Evolutionary conservation across 139 green algal genomes (phyloP).

Genomic region (Coelastrella sp.): DNA sequence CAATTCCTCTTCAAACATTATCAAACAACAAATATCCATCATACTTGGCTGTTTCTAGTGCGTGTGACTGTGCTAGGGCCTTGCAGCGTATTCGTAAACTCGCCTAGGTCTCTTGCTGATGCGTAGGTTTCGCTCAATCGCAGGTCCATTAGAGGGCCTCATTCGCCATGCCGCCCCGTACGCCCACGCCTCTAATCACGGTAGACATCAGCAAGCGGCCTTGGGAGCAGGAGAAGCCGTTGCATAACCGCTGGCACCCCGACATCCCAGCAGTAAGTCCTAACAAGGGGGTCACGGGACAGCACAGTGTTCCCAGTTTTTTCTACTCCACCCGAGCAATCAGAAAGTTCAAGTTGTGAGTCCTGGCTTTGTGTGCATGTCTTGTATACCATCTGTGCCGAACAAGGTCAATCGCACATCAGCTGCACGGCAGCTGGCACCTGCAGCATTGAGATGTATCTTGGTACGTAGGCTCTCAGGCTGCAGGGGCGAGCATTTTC

Average conservation of each 20-base stretch:
- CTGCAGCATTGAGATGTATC: no score
- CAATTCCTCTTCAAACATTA: background rate
- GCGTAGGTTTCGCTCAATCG: background rate
- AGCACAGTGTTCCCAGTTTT: background rate
- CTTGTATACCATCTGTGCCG: no score
- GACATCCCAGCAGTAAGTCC: conserved; percentile 74
- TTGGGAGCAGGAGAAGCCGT: conserved; percentile 72
- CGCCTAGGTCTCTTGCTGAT: background rate
- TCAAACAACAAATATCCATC: background rate
- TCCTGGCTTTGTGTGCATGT: background rate
- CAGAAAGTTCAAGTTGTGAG: background rate
- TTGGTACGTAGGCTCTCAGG: no score
- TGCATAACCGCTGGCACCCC: conserved; percentile 85
- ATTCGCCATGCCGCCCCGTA: conserved; percentile 51
- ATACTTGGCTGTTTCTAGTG: background rate
- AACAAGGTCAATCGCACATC: no score
- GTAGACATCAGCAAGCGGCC: conserved; percentile 74
- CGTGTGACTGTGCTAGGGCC: background rate
- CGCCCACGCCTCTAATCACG: conserved; percentile 65
- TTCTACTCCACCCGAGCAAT: background rate
- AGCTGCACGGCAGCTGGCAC: no score
- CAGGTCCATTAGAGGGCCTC: background rate
- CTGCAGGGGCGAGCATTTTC: no score
- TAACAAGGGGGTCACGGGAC: background rate
- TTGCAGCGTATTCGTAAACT: background rate